These are phyloP conservation scores for Beauveria pseudobassiana DNA, from an alignment of 2,329 filamentous ascomycete genomes.

Conservation along the genomic window DNA sequence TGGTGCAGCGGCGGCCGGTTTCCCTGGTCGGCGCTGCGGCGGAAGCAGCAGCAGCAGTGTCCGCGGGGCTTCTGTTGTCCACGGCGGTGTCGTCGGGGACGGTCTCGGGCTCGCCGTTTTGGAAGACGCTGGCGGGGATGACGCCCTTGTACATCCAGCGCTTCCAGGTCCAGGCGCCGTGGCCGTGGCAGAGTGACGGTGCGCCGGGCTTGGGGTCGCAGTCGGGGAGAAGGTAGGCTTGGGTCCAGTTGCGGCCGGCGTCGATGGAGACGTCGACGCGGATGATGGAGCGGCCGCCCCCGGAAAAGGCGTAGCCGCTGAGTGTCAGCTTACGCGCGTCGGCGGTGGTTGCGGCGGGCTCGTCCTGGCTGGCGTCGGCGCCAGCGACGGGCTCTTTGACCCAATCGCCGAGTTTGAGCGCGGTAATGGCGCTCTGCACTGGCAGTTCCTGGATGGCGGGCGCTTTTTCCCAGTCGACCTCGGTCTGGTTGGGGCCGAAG, in stretches of 20 bases:
- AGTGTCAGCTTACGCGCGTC: conserved; percentile 30
- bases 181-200: conserved; percentile 28
- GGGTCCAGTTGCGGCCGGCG: conserved; percentile 55
- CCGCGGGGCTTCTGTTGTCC: not conserved
- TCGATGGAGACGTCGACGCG: conserved; percentile 62
- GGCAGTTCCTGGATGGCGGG: conserved; percentile 61
- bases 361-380: not conserved
- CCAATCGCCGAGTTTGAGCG: conserved; percentile 35
- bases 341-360: not conserved
- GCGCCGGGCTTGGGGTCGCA: conserved; percentile 23
- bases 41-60: not conserved
- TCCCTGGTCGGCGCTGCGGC: not conserved
- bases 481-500: conserved; percentile 55
- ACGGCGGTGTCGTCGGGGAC: conserved; percentile 7
- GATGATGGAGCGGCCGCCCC: conserved; percentile 57
- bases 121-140: conserved; percentile 30
- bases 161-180: conserved; percentile 56
- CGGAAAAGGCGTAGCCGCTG: conserved; percentile 60
- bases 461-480: conserved; percentile 55
- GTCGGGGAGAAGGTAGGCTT: conserved; percentile 52
- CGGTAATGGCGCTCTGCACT: conserved; percentile 59
- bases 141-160: conserved; percentile 50
- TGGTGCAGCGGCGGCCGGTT: conserved; percentile 33
- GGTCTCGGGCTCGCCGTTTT: conserved; percentile 1
- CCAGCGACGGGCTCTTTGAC: not conserved